Percentiles rank a stretch among this genome's conserved stretches.
Conservation (phyloP, 768 basidiomycete genomes). For the Suillus sp. region DNA sequence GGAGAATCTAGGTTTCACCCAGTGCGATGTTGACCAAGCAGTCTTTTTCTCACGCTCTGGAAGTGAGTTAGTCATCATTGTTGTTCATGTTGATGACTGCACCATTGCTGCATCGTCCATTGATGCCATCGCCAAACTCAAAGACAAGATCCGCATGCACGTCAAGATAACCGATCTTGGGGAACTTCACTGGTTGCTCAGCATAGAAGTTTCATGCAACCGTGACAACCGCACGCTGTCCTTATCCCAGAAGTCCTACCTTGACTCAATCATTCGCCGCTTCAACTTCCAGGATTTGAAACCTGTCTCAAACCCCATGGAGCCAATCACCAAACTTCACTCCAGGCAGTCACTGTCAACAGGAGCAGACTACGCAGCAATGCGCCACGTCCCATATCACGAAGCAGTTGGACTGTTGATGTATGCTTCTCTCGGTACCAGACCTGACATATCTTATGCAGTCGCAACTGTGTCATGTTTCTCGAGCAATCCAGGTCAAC, state of each 20-base stretch:
- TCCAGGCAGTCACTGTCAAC: too few relatives aligned
- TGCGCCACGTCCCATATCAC: too few relatives aligned
- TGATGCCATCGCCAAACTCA: not conserved
- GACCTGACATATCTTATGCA: too few relatives aligned
- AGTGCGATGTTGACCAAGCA: constrained; percentile 23
- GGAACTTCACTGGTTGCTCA: constrained; percentile 31
- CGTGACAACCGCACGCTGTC: constrained; percentile 23
- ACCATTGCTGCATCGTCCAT: constrained; percentile 25
- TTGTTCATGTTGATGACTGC: constrained; percentile 38
- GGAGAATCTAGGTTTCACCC: constrained; percentile 12
- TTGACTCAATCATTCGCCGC: not conserved
- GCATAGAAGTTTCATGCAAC: constrained; percentile 33
- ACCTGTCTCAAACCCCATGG: too few relatives aligned
- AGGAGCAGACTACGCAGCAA: too few relatives aligned
- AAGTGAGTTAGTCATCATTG: constrained; percentile 11
- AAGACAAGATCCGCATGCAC: constrained; percentile 23
- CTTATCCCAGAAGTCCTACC: constrained; percentile 13
- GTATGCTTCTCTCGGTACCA: too few relatives aligned
- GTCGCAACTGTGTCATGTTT: too few relatives aligned
- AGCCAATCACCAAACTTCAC: too few relatives aligned
- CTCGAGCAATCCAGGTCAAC: too few relatives aligned
- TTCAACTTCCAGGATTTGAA: constrained; percentile 5
- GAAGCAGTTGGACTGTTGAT: too few relatives aligned
- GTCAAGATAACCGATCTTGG: constrained; percentile 38
- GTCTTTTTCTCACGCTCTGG: constrained; percentile 20